phyloP scores from a whole-genome alignment of 2,329 filamentous ascomycete species.

The Talaromyces albobiverticillius region DNA sequence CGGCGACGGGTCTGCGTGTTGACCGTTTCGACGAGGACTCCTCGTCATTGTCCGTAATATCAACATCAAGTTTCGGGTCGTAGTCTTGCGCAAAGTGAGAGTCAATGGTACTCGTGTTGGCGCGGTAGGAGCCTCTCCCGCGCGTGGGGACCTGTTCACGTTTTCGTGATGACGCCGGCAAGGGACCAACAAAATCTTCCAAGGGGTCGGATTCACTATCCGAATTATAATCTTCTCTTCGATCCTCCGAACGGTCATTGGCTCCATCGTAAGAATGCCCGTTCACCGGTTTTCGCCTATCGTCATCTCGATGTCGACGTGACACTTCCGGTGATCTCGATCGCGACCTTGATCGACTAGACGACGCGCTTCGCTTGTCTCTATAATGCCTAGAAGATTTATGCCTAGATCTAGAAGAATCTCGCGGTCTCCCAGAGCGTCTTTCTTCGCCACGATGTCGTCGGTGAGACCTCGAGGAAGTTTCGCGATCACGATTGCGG shows the following conservation, averaged over 20 bases:
- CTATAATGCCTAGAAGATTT: constrained; percentile 19
- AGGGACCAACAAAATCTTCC: constrained; percentile 72
- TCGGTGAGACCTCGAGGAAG: constrained; percentile 2
- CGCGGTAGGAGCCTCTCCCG: constrained; percentile 65
- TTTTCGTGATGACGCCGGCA: constrained; percentile 50
- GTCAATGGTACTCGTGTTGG: constrained; percentile 68
- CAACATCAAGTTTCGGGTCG: constrained; percentile 50
- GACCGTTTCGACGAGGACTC: constrained; percentile 55
- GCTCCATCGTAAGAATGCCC: neutral
- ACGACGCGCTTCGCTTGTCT: constrained; percentile 14
- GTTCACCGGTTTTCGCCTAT: neutral
- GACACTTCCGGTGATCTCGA: constrained; percentile 19
- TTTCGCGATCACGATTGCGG: constrained; percentile 1
- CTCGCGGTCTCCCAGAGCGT: constrained; percentile 16
- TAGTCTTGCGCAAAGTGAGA: constrained; percentile 70
- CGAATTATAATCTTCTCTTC: constrained; percentile 11
- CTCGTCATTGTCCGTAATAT: constrained; percentile 49
- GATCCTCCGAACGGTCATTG: neutral
- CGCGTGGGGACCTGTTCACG: constrained; percentile 51
- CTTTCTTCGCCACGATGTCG: constrained; percentile 7
- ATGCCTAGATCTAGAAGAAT: constrained; percentile 23
- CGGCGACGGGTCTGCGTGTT: constrained; percentile 37
- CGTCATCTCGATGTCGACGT: neutral
- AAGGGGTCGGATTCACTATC: constrained; percentile 63
- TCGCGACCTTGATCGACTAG: constrained; percentile 19